A percentile compares a stretch with the other conserved stretches of the same genome.
Evolutionary conservation across 1,284 basidiomycete species (phyloP).

Genomic region (Caloboletus inedulis): DNA sequence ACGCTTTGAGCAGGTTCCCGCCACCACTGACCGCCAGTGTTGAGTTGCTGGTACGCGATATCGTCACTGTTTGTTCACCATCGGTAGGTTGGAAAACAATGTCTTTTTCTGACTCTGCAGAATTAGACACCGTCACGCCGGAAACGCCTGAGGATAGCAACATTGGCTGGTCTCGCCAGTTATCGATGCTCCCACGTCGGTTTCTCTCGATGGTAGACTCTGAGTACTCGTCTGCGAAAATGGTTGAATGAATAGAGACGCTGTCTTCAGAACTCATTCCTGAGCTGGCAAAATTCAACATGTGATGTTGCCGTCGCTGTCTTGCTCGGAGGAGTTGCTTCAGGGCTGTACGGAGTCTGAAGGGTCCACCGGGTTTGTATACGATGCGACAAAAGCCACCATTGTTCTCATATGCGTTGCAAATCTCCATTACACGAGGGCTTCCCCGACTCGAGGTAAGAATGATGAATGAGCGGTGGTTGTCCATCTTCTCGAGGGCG

Average conservation of each 20-base stretch:
- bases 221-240: constrained; percentile 27
- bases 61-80: constrained; percentile 12
- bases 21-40: constrained; percentile 56
- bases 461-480: constrained; percentile 67
- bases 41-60: constrained; percentile 28
- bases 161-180: constrained; percentile 23
- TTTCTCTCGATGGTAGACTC: constrained; percentile 17
- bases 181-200: constrained; percentile 25
- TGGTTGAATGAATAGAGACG: constrained; percentile 31
- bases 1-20: constrained; percentile 60
- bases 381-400: constrained; percentile 86
- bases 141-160: constrained; percentile 12
- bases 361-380: constrained; percentile 88
- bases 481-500: constrained; percentile 57
- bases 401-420: constrained; percentile 70
- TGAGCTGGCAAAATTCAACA: constrained; percentile 12
- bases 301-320: constrained; percentile 32
- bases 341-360: constrained; percentile 66
- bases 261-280: constrained; percentile 27
- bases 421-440: constrained; percentile 57
- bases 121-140: constrained; percentile 15
- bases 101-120: constrained; percentile 28
- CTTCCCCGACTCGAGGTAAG: constrained; percentile 71
- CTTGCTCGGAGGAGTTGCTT: constrained; percentile 66
- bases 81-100: constrained; percentile 12